A percentile compares a stretch with the other conserved stretches of the same genome.
Evolutionary conservation across 108 stramenopile species (phyloP).

Genomic region (Nitzschia sp.): DNA sequence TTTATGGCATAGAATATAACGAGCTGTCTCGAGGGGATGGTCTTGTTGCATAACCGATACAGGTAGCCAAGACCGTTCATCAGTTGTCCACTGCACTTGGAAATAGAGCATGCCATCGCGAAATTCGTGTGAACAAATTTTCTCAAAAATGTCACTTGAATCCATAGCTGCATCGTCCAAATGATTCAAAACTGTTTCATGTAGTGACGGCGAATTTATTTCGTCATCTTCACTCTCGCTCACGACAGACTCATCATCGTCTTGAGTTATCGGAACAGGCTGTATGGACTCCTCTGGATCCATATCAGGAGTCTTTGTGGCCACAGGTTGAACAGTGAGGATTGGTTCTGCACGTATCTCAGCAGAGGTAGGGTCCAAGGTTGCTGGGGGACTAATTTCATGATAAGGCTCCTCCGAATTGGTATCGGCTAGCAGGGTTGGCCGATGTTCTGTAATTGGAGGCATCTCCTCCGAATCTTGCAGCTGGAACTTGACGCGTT

Average conservation of each 20-base stretch:
- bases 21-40: background rate
- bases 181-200: background rate
- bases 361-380: too few species aligned
- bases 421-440: too few species aligned
- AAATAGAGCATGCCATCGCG: background rate
- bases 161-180: background rate
- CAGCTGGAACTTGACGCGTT: too few species aligned
- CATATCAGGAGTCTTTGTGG: too few species aligned
- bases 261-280: background rate
- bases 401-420: too few species aligned
- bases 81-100: background rate
- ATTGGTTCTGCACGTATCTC: too few species aligned
- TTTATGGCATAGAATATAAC: background rate
- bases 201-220: background rate
- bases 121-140: background rate
- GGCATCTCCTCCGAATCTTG: too few species aligned
- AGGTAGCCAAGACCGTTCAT: background rate
- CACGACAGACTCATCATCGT: background rate
- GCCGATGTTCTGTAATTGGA: too few species aligned
- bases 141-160: background rate
- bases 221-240: too few species aligned
- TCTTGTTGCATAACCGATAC: background rate
- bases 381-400: too few species aligned
- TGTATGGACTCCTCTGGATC: too few species aligned
- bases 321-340: too few species aligned